Conservation (phyloP, 1,284 basidiomycete species). For the Ganoderma lingzhi region DNA sequence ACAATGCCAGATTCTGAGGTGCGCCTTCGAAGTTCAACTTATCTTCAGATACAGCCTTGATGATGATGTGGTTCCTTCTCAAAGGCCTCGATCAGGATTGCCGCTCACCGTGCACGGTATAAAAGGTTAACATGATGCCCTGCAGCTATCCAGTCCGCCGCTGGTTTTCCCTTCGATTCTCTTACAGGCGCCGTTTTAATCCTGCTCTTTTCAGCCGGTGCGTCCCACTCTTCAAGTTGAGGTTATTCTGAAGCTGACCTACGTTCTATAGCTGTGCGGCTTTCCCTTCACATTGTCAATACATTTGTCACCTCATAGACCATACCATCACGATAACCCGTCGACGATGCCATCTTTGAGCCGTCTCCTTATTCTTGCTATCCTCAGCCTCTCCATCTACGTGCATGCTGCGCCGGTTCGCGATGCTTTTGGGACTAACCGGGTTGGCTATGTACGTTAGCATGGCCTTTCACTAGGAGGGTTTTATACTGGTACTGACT, state of each 20-base stretch:
- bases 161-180: not conserved
- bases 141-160: not conserved
- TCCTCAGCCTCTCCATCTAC: not conserved
- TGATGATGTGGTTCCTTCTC: not conserved
- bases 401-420: constrained; percentile 4
- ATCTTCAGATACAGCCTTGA: not conserved
- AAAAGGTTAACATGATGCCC: not conserved
- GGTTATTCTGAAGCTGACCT: not conserved
- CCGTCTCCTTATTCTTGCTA: not conserved
- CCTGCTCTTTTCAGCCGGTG: not conserved
- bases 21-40: not conserved
- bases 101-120: not conserved
- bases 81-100: not conserved
- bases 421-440: not conserved
- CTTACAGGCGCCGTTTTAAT: not conserved
- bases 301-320: not conserved
- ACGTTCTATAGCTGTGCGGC: not conserved
- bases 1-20: not conserved
- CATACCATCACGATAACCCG: not conserved
- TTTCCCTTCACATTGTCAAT: not conserved
- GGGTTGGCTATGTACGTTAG: not conserved
- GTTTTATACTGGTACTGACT: too few species aligned
- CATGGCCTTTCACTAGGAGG: too few species aligned
- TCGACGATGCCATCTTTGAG: not conserved
- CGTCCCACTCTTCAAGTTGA: not conserved